These are phyloP conservation scores for Canna indica DNA, from an alignment of 176 grass and related monocot genomes.

Conservation along the genomic window DNA sequence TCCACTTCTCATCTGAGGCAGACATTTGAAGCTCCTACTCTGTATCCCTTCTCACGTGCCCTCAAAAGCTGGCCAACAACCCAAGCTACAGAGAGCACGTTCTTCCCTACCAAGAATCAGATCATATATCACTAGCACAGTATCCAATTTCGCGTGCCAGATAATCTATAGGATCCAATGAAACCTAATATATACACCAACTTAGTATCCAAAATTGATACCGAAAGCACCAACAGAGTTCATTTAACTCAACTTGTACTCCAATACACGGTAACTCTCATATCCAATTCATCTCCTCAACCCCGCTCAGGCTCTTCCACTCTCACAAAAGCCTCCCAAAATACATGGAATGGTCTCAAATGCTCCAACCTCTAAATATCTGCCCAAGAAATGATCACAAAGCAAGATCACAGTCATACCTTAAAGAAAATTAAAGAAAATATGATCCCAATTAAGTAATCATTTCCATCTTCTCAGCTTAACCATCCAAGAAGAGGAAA, in stretches of 20 bases:
- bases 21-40: conserved; percentile 45
- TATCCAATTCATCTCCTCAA: conserved; percentile 16
- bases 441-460: not conserved
- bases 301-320: conserved; percentile 19
- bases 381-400: conserved; percentile 20
- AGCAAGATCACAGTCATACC: not conserved
- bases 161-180: not conserved
- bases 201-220: not conserved
- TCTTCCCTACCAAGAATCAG: conserved; percentile 18
- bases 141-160: not conserved
- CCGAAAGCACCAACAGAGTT: not conserved
- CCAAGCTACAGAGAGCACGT: conserved; percentile 28
- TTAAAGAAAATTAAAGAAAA: not conserved
- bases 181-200: conserved; percentile 7
- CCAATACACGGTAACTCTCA: not conserved
- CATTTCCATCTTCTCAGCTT: not conserved
- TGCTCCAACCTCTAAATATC: not conserved
- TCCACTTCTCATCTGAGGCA: conserved; percentile 74
- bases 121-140: conserved; percentile 20
- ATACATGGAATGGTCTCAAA: not conserved
- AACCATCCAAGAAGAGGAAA: not conserved
- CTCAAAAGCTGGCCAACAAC: conserved; percentile 30
- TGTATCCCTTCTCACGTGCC: not conserved
- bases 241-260: not conserved
- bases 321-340: conserved; percentile 3